A percentile compares a stretch with the other conserved stretches of the same genome.
These are phyloP conservation scores for Sodiomyces alkalinus DNA, from an alignment of 2,329 filamentous ascomycete species.

Conservation along the genomic window DNA sequence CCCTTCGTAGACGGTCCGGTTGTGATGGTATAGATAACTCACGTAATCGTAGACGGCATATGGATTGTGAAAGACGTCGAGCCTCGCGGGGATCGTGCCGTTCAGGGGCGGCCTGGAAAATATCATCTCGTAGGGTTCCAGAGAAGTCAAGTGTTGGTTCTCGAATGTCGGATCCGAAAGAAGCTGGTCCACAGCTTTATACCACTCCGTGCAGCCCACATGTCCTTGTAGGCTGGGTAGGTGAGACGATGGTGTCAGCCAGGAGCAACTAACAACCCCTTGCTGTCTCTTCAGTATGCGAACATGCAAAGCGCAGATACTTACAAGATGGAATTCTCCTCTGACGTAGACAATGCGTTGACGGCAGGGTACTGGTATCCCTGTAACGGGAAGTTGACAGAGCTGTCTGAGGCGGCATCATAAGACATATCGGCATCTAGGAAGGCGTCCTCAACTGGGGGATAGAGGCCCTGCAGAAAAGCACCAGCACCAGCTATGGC, in stretches of 20 bases:
- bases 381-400: constrained; percentile 48
- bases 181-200: constrained; percentile 13
- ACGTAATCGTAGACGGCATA: constrained; percentile 40
- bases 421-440: constrained; percentile 11
- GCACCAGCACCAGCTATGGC: constrained; percentile 55
- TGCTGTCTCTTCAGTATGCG: no score
- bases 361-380: constrained; percentile 74
- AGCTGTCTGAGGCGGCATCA: constrained; percentile 32
- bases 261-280: no score
- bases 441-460: constrained; percentile 37
- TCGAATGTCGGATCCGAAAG: constrained; percentile 12
- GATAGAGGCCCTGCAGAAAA: constrained; percentile 77
- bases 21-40: constrained; percentile 36
- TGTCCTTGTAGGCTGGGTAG: constrained; percentile 21
- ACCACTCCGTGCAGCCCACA: constrained; percentile 21
- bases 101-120: constrained; percentile 21
- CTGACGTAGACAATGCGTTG: constrained; percentile 29
- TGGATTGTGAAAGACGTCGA: constrained; percentile 31
- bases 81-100: constrained; percentile 17
- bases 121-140: constrained; percentile 26
- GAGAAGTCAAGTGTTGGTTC: constrained; percentile 13
- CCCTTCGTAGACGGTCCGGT: constrained; percentile 22
- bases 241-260: neutral
- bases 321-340: constrained; percentile 31
- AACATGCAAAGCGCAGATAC: constrained; percentile 9